Base-by-base conservation (phyloP, 495 filamentous ascomycete genomes). In the Penicillium pancosmium region DNA sequence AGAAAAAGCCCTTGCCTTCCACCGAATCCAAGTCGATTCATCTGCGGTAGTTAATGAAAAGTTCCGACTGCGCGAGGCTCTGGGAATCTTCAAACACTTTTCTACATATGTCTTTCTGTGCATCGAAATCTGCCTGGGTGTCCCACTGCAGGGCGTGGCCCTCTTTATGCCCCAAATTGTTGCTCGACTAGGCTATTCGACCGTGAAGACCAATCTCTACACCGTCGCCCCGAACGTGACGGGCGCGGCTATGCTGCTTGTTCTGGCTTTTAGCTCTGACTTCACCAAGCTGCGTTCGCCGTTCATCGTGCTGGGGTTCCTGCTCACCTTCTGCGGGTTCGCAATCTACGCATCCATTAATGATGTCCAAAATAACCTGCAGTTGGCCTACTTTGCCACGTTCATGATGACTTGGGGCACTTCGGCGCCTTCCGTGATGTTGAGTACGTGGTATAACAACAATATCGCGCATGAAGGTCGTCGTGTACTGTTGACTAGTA, bases 361-460 rank as follows among this genome's bases (percentile, higher is more conserved):
- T 46, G 68, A 75, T 52, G 86, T 88, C 5, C 63, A 81, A 50
- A 40, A 69, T 0, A 68, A 86, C 33, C 68, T 84, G 8, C 75
- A 82, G 43, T 77, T 91, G 4, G 88, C 87, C 4, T 92, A 92
- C 55, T 91, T 88, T 52, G 86, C 88, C 13, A 83, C 79, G 13
- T 92, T 91, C 65, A 88, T 91, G 87, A 90, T 92, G 87, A 87
- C 85, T n/a, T 91, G 88, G 67, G 79, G 79, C 10, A 81, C 80
- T 1, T 79, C 72, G 6, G 79, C 78, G 1, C 80, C 78, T 1
- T 79, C 76, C 1, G 78, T 82, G 4, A 62, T 82, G n/a, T 62
- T 82, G 19, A 74, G 76, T 47, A 70, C 68, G 21, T 86, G 85
- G 88, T 89, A 89, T 68, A 90, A 88, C 62, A 92, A 92, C 73